These are phyloP conservation scores for Medicago arabica DNA, from an alignment of 306 rosid genomes.

Conservation along the genomic window DNA sequence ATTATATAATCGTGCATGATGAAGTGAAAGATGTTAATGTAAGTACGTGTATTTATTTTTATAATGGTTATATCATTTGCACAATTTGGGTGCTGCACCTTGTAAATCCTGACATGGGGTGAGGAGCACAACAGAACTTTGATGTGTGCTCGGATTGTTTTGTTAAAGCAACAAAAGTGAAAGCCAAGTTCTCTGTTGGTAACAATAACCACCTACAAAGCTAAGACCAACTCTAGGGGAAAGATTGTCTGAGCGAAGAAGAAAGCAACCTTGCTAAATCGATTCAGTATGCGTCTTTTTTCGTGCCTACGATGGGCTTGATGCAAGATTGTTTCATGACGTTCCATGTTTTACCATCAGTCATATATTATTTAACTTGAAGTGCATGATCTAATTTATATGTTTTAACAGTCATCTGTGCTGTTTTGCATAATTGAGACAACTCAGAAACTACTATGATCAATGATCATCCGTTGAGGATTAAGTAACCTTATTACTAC, in stretches of 20 bases:
- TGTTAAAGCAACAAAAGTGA: neutral
- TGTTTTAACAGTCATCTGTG: neutral
- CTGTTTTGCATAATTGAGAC: neutral
- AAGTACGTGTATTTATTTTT: neutral
- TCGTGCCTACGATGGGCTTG: neutral
- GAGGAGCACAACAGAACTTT: neutral
- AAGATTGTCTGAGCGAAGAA: neutral
- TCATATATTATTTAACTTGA: neutral
- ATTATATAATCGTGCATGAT: slow-evolving; percentile 27
- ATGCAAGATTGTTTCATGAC: too few relatives aligned
- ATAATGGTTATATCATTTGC: slow-evolving; percentile 3
- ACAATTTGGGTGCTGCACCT: slow-evolving; percentile 1
- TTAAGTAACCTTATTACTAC: neutral
- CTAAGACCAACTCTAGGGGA: neutral
- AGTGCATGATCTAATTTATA: neutral
- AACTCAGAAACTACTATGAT: neutral
- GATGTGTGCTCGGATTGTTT: slow-evolving; percentile 6
- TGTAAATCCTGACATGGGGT: neutral
- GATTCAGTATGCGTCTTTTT: neutral
- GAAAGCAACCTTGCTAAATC: neutral
- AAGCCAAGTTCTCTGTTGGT: neutral
- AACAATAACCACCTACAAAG: neutral
- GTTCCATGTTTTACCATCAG: too few relatives aligned
- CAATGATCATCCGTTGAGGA: neutral
- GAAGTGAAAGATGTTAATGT: slow-evolving; percentile 27